phyloP scores from a whole-genome alignment of 192 early-diverging fungal species.

The Tieghemiomyces parasiticus region DNA sequence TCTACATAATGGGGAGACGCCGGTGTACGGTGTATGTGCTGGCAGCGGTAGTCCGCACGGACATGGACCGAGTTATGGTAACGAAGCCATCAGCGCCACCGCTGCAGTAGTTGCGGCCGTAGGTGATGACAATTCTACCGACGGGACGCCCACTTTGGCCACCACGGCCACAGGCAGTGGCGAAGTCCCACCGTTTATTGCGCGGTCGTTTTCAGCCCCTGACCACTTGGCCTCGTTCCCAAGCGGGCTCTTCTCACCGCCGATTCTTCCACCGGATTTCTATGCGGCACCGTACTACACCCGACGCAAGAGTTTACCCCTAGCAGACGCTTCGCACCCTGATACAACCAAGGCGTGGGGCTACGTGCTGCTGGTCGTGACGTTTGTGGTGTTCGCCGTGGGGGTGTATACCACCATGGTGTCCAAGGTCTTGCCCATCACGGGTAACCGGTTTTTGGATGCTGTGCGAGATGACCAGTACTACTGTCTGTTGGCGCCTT shows the following conservation, averaged over 20 bases:
- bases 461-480: conserved; percentile 61
- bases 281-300: conserved; percentile 33
- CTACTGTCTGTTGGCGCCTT: conserved; percentile 70
- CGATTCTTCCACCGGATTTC: conserved; percentile 26
- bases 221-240: conserved; percentile 5
- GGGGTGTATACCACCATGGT: conserved; percentile 50
- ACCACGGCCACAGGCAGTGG: neutral
- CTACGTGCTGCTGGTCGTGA: conserved; percentile 37
- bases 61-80: too few species aligned
- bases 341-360: conserved; percentile 59
- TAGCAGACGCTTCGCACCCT: conserved; percentile 35
- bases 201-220: conserved; percentile 9
- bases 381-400: conserved; percentile 40
- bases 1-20: too few species aligned
- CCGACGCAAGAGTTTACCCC: conserved; percentile 33
- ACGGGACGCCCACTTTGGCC: neutral
- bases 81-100: too few species aligned
- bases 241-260: conserved; percentile 8
- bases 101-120: too few species aligned
- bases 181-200: neutral
- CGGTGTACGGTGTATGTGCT: too few species aligned
- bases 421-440: conserved; percentile 51
- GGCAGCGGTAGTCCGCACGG: too few species aligned
- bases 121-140: too few species aligned
- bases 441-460: conserved; percentile 49